These are phyloP conservation scores for Ailanthus altissimus DNA, from an alignment of 345 rosid species.

Conservation along the genomic window DNA sequence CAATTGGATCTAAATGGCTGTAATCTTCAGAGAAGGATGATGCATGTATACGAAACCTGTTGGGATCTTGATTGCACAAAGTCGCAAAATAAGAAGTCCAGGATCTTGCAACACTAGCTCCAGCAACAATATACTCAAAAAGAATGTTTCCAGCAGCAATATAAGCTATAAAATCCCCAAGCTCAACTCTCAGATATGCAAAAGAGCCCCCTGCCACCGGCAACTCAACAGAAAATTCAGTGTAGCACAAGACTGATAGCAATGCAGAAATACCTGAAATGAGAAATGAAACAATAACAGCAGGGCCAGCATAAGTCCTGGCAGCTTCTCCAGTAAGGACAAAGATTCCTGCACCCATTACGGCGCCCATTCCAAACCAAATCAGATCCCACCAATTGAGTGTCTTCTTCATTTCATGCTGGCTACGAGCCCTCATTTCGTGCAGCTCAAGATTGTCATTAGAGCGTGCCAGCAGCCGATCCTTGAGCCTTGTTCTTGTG, in stretches of 20 bases:
- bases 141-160: conserved; percentile 86
- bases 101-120: conserved; percentile 78
- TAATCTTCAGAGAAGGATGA: conserved; percentile 34
- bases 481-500: conserved; percentile 53
- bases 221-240: conserved; percentile 55
- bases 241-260: conserved; percentile 57
- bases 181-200: conserved; percentile 70
- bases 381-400: conserved; percentile 69
- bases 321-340: conserved; percentile 70
- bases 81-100: conserved; percentile 90
- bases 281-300: conserved; percentile 48
- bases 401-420: conserved; percentile 54
- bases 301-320: conserved; percentile 49
- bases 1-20: conserved; percentile 61
- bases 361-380: conserved; percentile 67
- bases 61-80: conserved; percentile 56
- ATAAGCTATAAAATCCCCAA: conserved; percentile 76
- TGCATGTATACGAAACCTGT: conserved; percentile 49
- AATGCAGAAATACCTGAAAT: conserved; percentile 51
- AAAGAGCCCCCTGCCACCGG: conserved; percentile 65
- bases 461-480: conserved; percentile 53
- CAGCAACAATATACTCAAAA: conserved; percentile 66
- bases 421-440: conserved; percentile 50
- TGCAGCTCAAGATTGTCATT: conserved; percentile 49
- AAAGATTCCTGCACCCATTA: conserved; percentile 66